Evolutionary conservation across 2,329 filamentous ascomycete genomes (phyloP).

Genomic region (Cercospora janseana): DNA sequence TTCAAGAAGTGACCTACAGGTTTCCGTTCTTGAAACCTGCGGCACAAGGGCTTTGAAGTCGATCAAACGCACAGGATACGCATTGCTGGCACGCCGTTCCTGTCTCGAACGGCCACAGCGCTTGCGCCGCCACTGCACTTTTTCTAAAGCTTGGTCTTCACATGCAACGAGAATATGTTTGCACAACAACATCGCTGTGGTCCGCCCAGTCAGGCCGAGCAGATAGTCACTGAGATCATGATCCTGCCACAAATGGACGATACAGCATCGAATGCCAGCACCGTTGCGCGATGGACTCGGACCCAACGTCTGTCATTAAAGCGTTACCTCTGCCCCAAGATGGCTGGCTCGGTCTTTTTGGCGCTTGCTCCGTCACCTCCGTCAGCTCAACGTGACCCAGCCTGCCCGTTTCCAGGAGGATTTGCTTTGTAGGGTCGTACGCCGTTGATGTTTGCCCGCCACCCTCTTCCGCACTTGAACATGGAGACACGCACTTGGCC

Average conservation of each 20-base stretch:
- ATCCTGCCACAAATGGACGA: too few relatives aligned
- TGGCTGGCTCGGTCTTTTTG: neutral
- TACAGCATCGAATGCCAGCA: neutral
- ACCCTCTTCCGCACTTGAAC: neutral
- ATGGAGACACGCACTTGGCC: neutral
- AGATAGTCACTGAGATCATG: too few relatives aligned
- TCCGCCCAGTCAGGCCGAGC: too few relatives aligned
- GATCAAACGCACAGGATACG: too few relatives aligned
- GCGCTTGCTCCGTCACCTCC: neutral
- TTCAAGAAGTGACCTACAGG: too few relatives aligned
- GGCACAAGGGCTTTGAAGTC: too few relatives aligned
- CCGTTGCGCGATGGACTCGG: neutral
- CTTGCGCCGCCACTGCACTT: neutral
- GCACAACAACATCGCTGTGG: too few relatives aligned
- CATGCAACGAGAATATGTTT: too few relatives aligned
- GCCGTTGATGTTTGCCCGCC: constrained; percentile 1
- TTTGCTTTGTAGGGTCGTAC: neutral
- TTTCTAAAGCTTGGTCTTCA: too few relatives aligned
- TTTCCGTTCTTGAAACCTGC: too few relatives aligned
- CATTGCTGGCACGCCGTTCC: neutral
- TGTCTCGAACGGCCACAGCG: neutral
- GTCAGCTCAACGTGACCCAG: neutral
- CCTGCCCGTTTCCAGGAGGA: neutral
- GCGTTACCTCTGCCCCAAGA: too few relatives aligned
- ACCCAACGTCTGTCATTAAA: constrained; percentile 4